phyloP scores from a whole-genome alignment of 2,329 filamentous ascomycete genomes.

The Chalara sp. region DNA sequence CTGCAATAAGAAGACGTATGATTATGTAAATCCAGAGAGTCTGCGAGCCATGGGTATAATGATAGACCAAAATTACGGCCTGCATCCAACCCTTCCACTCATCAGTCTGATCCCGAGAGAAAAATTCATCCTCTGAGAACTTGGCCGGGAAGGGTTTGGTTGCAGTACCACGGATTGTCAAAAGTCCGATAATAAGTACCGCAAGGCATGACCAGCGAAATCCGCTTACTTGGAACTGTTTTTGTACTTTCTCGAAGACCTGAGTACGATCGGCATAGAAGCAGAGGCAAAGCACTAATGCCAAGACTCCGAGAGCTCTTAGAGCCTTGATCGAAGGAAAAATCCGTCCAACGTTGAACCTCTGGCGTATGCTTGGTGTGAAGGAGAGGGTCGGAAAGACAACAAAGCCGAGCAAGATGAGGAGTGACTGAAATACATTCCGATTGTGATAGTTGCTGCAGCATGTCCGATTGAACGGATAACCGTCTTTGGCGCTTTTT shows the following conservation, averaged over 20 bases:
- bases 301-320: slow-evolving; percentile 14
- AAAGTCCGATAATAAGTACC: slow-evolving; percentile 23
- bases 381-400: slow-evolving; percentile 11
- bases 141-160: not conserved
- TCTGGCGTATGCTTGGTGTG: slow-evolving; percentile 2
- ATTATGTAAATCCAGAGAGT: slow-evolving; percentile 46
- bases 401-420: slow-evolving; percentile 20
- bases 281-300: slow-evolving; percentile 33
- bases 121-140: slow-evolving; percentile 30
- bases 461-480: slow-evolving; percentile 43
- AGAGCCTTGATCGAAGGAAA: slow-evolving; percentile 15
- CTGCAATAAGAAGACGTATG: slow-evolving; percentile 45
- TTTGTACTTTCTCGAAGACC: slow-evolving; percentile 44
- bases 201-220: slow-evolving; percentile 26
- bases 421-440: slow-evolving; percentile 29
- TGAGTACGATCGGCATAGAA: slow-evolving; percentile 48
- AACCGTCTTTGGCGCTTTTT: slow-evolving; percentile 30
- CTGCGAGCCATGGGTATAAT: slow-evolving; percentile 48
- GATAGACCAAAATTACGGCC: slow-evolving; percentile 46
- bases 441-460: slow-evolving; percentile 38
- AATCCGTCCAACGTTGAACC: slow-evolving; percentile 8
- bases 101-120: slow-evolving; percentile 50
- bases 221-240: slow-evolving; percentile 32
- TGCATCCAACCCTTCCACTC: slow-evolving; percentile 66
- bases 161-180: slow-evolving; percentile 22